Conservation (phyloP, 2,329 filamentous ascomycete genomes). For the Clonostachys chloroleuca region DNA sequence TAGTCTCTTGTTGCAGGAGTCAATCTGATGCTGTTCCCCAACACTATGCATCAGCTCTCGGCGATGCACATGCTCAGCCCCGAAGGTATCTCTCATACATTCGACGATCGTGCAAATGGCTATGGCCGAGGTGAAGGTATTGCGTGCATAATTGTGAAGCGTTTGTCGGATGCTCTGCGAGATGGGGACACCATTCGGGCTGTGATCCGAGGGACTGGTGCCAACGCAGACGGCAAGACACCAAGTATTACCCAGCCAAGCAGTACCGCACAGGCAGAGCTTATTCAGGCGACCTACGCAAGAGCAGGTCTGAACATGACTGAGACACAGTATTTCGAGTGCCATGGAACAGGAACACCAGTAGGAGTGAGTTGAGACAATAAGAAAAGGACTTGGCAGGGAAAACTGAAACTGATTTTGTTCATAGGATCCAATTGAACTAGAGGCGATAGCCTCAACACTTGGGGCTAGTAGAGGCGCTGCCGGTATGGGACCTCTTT, state of each 20-base stretch:
- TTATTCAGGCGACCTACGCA: slow-evolving; percentile 32
- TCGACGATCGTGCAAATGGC: slow-evolving; percentile 54
- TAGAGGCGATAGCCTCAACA: neutral
- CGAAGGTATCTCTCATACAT: slow-evolving; percentile 45
- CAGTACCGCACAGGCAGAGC: slow-evolving; percentile 27
- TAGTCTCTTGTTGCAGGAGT: slow-evolving; percentile 5
- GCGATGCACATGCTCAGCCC: slow-evolving; percentile 37
- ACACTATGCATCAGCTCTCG: slow-evolving; percentile 2
- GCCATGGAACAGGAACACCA: slow-evolving; percentile 46
- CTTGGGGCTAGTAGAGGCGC: slow-evolving; percentile 20
- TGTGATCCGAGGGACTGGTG: slow-evolving; percentile 18
- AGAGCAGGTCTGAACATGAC: slow-evolving; percentile 23
- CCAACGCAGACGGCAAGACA: slow-evolving; percentile 27
- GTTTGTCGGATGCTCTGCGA: slow-evolving; percentile 48
- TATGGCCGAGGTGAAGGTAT: slow-evolving; percentile 62
- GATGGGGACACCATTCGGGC: slow-evolving; percentile 39
- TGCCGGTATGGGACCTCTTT: slow-evolving; percentile 6
- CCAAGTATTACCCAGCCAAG: slow-evolving; percentile 45
- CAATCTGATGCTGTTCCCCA: slow-evolving; percentile 6
- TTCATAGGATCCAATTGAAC: slow-evolving; percentile 6
- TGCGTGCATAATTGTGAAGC: slow-evolving; percentile 54
- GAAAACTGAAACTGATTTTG: slow-evolving; percentile 17
- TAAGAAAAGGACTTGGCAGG: slow-evolving; percentile 7
- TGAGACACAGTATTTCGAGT: slow-evolving; percentile 36
- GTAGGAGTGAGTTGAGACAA: slow-evolving; percentile 39